phyloP scores from a whole-genome alignment of 768 basidiomycete species.

The Hemileccinum impolitum region DNA sequence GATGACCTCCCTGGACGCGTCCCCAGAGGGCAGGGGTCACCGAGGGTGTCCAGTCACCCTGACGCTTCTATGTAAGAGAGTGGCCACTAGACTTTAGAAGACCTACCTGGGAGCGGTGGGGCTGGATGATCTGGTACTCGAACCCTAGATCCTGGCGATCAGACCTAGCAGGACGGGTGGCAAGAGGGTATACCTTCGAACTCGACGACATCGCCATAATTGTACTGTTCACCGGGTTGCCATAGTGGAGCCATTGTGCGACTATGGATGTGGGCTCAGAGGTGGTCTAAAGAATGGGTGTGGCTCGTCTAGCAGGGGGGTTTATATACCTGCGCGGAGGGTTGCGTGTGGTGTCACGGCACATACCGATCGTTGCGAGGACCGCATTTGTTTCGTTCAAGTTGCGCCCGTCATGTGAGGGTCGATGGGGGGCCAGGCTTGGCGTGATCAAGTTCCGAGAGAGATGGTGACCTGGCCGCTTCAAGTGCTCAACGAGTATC shows the following conservation, averaged over 20 bases:
- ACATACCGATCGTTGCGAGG: not conserved
- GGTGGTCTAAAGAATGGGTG: not conserved
- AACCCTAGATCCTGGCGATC: conserved; percentile 32
- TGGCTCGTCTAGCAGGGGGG: not conserved
- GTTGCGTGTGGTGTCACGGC: conserved; percentile 3
- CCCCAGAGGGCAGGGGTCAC: conserved; percentile 69
- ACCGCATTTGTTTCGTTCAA: not conserved
- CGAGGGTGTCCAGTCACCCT: conserved; percentile 69
- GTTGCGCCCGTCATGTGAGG: not conserved
- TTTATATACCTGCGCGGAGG: conserved; percentile 21
- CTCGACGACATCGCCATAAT: conserved; percentile 48
- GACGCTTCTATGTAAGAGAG: conserved; percentile 1
- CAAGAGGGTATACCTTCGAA: conserved; percentile 46
- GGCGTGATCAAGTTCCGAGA: too few species aligned
- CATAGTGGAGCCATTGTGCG: conserved; percentile 44
- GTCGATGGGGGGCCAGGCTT: too few species aligned
- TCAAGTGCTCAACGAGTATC: too few species aligned
- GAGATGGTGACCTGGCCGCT: too few species aligned
- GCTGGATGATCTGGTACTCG: conserved; percentile 67
- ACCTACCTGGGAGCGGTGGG: conserved; percentile 64
- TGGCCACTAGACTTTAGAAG: not conserved
- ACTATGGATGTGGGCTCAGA: not conserved
- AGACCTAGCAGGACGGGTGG: not conserved
- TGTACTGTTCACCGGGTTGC: conserved; percentile 64
- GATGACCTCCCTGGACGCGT: conserved; percentile 36